Conservation (phyloP, 768 basidiomycete species). For the Hygrocybe coccinea region DNA sequence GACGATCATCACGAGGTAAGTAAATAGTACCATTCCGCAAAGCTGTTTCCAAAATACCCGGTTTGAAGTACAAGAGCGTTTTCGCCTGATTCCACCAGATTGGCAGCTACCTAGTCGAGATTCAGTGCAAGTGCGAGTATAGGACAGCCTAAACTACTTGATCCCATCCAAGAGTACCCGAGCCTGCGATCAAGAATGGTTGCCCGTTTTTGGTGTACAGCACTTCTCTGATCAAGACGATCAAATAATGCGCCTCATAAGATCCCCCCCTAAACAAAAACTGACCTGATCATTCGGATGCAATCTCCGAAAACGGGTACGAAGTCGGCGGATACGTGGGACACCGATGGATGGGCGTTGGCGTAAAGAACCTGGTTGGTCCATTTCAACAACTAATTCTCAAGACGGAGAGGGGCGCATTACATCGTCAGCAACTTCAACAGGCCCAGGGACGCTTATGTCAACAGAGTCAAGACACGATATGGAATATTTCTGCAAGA, state of each 20-base stretch:
- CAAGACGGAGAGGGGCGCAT: too few relatives aligned
- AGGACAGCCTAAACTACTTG: conserved; percentile 46
- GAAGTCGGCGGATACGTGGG: conserved; percentile 87
- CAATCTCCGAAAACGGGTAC: conserved; percentile 84
- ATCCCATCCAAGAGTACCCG: conserved; percentile 96
- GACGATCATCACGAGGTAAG: too few relatives aligned
- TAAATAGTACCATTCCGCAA: conserved; percentile 83
- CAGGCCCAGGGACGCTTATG: too few relatives aligned
- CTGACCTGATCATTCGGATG: conserved; percentile 75
- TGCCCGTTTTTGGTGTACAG: conserved; percentile 75
- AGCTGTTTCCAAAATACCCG: conserved; percentile 93
- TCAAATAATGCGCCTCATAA: neutral
- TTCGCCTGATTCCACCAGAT: conserved; percentile 80
- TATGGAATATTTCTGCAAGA: too few relatives aligned
- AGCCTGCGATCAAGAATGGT: conserved; percentile 90
- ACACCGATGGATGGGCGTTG: conserved; percentile 88
- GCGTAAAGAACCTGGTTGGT: conserved; percentile 69
- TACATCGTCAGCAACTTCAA: too few relatives aligned
- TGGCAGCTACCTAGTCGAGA: conserved; percentile 68
- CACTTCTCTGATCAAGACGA: conserved; percentile 49
- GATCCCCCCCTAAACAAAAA: conserved; percentile 2
- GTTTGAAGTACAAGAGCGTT: conserved; percentile 78
- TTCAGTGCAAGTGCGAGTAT: neutral
- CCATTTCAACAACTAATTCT: too few relatives aligned
- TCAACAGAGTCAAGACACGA: too few relatives aligned